Percentiles rank a stretch among this genome's conserved stretches.
Evolutionary conservation across 495 filamentous ascomycete genomes (phyloP).

Genomic region (Pseudevernia furfuracea): DNA sequence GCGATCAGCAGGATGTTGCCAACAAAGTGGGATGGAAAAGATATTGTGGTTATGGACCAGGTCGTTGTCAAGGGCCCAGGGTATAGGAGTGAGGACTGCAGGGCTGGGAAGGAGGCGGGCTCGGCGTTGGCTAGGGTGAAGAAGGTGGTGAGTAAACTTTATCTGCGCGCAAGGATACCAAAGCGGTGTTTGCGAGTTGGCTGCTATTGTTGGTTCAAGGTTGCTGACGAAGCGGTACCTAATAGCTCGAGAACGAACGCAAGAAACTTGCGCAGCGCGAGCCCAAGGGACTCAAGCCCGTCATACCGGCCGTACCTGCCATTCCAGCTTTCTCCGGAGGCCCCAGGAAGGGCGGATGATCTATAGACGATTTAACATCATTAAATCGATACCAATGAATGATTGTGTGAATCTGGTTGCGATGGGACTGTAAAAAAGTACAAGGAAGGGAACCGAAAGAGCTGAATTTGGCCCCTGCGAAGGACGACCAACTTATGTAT

Average conservation of each 20-base stretch:
- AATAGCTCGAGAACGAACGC: conserved; percentile 26
- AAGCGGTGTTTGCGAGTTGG: neutral
- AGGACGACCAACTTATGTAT: neutral
- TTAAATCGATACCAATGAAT: neutral
- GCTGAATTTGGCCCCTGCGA: neutral
- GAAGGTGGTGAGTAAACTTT: conserved; percentile 50
- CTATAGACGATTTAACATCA: neutral
- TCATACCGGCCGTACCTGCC: conserved; percentile 25
- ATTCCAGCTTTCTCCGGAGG: conserved; percentile 20
- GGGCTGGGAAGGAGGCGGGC: conserved; percentile 41
- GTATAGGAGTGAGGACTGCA: conserved; percentile 54
- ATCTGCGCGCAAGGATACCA: neutral
- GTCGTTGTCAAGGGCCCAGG: conserved; percentile 51
- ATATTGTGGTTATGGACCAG: conserved; percentile 58
- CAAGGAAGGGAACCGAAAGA: neutral
- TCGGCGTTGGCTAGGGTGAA: conserved; percentile 49
- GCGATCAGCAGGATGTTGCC: conserved; percentile 56
- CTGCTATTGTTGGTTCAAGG: neutral
- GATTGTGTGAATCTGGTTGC: neutral
- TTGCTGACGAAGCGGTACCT: neutral
- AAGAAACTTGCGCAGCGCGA: conserved; percentile 23
- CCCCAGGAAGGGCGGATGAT: conserved; percentile 24
- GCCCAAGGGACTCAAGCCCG: conserved; percentile 20
- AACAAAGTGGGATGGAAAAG: conserved; percentile 53
- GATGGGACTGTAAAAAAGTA: neutral